phyloP scores from a whole-genome alignment of 129 eudicot genomes.

The Lactuca sativa region DNA sequence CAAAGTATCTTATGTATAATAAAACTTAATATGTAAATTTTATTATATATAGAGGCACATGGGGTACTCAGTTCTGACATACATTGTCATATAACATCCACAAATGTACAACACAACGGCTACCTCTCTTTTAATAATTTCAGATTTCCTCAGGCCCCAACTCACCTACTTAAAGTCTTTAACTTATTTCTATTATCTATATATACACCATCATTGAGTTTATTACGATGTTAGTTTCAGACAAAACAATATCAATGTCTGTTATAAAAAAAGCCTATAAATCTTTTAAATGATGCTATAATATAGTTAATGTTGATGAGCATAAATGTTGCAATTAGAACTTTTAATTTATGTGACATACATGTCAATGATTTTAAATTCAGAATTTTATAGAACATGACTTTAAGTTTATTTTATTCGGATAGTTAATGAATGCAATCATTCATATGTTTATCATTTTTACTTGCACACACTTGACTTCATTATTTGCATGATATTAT shows the following conservation, averaged over 20 bases:
- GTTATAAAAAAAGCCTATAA: background rate
- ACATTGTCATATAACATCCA: conserved; percentile 3
- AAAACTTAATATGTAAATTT: too few species aligned
- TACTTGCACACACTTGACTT: background rate
- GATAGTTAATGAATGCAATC: background rate
- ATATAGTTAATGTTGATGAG: background rate
- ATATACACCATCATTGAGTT: background rate
- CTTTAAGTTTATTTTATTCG: background rate
- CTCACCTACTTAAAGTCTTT: too few species aligned
- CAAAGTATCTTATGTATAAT: too few species aligned
- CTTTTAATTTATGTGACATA: too few species aligned
- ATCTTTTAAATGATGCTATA: background rate
- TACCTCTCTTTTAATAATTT: background rate
- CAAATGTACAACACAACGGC: conserved; percentile 22
- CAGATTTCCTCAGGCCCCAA: background rate
- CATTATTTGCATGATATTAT: background rate
- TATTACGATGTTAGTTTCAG: background rate
- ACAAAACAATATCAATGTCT: background rate
- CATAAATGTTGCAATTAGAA: background rate
- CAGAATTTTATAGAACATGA: background rate
- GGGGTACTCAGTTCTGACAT: background rate
- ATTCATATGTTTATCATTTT: background rate
- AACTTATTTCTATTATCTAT: too few species aligned
- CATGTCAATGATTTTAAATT: background rate
- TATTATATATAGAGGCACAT: background rate